These are phyloP conservation scores for Candida anglica DNA, from an alignment of 805 yeast species.

Conservation along the genomic window DNA sequence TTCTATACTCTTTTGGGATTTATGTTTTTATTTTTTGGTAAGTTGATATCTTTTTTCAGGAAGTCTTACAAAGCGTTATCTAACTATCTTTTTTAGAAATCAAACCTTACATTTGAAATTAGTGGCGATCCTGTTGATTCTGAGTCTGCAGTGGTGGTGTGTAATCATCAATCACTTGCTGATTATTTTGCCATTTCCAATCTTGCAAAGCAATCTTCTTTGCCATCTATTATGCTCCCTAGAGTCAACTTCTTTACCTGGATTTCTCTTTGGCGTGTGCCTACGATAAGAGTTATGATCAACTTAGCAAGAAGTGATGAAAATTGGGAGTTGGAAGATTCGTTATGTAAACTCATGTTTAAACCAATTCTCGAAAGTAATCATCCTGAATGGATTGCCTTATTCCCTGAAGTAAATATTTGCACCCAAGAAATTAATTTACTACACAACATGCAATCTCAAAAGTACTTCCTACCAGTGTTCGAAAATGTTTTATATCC, in stretches of 20 bases:
- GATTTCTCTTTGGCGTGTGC: constrained; percentile 63
- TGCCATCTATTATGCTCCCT: constrained; percentile 26
- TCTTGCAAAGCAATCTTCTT: constrained; percentile 28
- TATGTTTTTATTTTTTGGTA: constrained; percentile 26
- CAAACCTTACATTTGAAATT: no score
- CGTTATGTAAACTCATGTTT: constrained; percentile 32
- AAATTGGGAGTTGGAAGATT: constrained; percentile 56
- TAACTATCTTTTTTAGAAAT: no score
- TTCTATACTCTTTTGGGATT: constrained; percentile 24
- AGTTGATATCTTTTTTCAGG: constrained; percentile 8
- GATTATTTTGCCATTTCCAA: constrained; percentile 58
- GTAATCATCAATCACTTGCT: constrained; percentile 66
- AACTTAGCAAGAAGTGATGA: constrained; percentile 59
- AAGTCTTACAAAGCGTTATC: no score
- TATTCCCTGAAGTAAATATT: constrained; percentile 85
- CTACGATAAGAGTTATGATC: constrained; percentile 45
- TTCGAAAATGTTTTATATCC: constrained; percentile 71
- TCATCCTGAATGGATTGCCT: constrained; percentile 56
- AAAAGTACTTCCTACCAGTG: constrained; percentile 56
- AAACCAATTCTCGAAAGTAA: constrained; percentile 30
- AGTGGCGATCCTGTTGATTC: constrained; percentile 40
- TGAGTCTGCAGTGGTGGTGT: constrained; percentile 34
- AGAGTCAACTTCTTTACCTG: constrained; percentile 63
- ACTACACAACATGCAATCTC: constrained; percentile 53
- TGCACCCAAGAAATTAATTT: constrained; percentile 45